A percentile compares a stretch with the other conserved stretches of the same genome.
phyloP scores from a whole-genome alignment of 2,329 filamentous ascomycete genomes.

The Xylaria sp. region DNA sequence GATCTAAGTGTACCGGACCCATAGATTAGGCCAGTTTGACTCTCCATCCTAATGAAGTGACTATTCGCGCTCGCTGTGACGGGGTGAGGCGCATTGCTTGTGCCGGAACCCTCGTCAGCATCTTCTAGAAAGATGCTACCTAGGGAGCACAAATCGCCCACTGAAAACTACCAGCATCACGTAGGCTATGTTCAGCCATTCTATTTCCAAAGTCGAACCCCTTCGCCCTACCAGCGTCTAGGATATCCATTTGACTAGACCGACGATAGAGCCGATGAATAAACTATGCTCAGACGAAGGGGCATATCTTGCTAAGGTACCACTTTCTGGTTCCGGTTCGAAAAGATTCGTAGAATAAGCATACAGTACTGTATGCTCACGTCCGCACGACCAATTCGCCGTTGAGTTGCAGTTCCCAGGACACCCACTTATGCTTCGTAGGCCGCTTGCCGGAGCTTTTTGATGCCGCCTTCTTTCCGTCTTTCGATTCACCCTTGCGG shows the following conservation, averaged over 20 bases:
- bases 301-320: neutral
- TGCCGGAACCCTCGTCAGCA: neutral
- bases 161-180: neutral
- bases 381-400: conserved; percentile 32
- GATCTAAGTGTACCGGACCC: neutral
- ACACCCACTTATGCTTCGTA: conserved; percentile 35
- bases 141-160: neutral
- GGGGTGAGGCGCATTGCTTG: neutral
- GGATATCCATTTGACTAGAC: neutral
- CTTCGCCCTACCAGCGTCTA: neutral
- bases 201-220: neutral
- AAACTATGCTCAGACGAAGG: neutral
- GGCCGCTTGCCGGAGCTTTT: conserved; percentile 21
- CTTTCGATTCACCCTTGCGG: conserved; percentile 8
- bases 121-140: neutral
- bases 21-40: neutral
- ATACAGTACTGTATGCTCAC: too few relatives aligned
- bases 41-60: neutral
- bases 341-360: neutral
- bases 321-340: neutral
- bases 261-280: neutral
- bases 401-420: conserved; percentile 34
- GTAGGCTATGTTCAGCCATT: neutral
- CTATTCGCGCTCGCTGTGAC: neutral
- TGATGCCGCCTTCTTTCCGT: neutral